These are phyloP conservation scores for Austroboletus novae-zelandiae DNA, from an alignment of 1,284 basidiomycete species.

Conservation along the genomic window DNA sequence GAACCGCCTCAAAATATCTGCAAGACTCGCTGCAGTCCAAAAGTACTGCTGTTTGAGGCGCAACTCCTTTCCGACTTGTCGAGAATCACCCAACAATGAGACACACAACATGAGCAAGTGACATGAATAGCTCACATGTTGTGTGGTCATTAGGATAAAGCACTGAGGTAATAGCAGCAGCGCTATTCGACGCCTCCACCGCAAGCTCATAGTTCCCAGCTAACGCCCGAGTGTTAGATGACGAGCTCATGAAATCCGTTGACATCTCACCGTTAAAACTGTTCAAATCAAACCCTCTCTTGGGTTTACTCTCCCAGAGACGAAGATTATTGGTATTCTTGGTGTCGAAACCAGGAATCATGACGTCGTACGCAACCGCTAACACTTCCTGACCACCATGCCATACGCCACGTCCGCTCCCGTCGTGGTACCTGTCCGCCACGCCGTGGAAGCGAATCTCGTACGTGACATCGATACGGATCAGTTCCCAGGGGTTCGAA, in stretches of 20 bases:
- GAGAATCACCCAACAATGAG: slow-evolving; percentile 3
- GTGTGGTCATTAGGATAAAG: slow-evolving; percentile 87
- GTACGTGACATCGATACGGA: slow-evolving; percentile 78
- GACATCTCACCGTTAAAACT: slow-evolving; percentile 76
- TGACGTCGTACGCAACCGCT: slow-evolving; percentile 87
- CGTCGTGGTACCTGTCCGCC: slow-evolving; percentile 66
- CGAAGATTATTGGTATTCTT: slow-evolving; percentile 77
- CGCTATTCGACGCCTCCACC: slow-evolving; percentile 82
- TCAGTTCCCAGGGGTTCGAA: slow-evolving; percentile 88
- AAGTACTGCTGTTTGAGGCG: slow-evolving; percentile 95
- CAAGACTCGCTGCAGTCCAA: slow-evolving; percentile 83
- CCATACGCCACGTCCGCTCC: slow-evolving; percentile 68
- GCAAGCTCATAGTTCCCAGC: slow-evolving; percentile 89
- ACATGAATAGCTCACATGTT: slow-evolving; percentile 41
- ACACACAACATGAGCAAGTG: background rate
- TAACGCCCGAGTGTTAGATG: slow-evolving; percentile 24
- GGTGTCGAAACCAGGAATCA: slow-evolving; percentile 84
- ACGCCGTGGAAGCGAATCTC: slow-evolving; percentile 85
- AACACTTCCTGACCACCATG: slow-evolving; percentile 88
- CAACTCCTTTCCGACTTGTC: slow-evolving; percentile 80
- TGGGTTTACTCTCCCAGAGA: slow-evolving; percentile 84
- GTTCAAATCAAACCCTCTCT: slow-evolving; percentile 89
- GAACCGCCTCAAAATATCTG: slow-evolving; percentile 84
- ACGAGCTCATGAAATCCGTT: background rate
- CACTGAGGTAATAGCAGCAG: slow-evolving; percentile 88